A percentile compares a stretch with the other conserved stretches of the same genome.
Conservation (phyloP, 768 basidiomycete species). For the Rubroboletus satanas region DNA sequence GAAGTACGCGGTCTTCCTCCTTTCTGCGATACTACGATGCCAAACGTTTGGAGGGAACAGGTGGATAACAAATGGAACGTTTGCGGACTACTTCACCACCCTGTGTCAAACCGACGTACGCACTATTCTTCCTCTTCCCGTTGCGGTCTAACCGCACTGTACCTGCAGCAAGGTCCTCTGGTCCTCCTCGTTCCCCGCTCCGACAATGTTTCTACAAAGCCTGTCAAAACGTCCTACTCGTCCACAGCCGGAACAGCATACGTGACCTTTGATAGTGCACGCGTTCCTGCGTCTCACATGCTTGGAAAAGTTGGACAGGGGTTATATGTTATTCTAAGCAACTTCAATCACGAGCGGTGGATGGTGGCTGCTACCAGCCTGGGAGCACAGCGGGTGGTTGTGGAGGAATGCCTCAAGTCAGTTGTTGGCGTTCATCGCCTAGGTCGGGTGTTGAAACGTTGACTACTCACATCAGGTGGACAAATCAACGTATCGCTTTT, state of each 20-base stretch:
- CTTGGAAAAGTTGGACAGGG: slow-evolving; percentile 86
- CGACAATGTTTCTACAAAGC: slow-evolving; percentile 74
- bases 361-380: slow-evolving; percentile 74
- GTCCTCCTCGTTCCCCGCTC: slow-evolving; percentile 73
- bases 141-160: slow-evolving; percentile 1
- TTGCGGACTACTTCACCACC: slow-evolving; percentile 83
- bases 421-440: background rate
- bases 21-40: background rate
- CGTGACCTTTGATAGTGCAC: slow-evolving; percentile 75
- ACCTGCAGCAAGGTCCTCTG: slow-evolving; percentile 58
- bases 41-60: slow-evolving; percentile 34
- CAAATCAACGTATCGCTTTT: slow-evolving; percentile 84
- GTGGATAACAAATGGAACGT: slow-evolving; percentile 88
- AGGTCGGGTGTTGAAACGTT: slow-evolving; percentile 1
- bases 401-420: slow-evolving; percentile 90
- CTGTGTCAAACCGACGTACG: slow-evolving; percentile 66
- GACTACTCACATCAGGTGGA: slow-evolving; percentile 56
- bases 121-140: background rate
- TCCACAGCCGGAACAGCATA: slow-evolving; percentile 86
- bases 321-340: slow-evolving; percentile 76
- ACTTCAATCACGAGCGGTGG: slow-evolving; percentile 91
- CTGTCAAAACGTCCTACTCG: slow-evolving; percentile 92
- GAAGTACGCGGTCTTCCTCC: slow-evolving; percentile 50
- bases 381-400: slow-evolving; percentile 71
- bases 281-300: slow-evolving; percentile 82